Base-by-base conservation (phyloP, 2,329 filamentous ascomycete genomes). In the Aspergillus candidus region DNA sequence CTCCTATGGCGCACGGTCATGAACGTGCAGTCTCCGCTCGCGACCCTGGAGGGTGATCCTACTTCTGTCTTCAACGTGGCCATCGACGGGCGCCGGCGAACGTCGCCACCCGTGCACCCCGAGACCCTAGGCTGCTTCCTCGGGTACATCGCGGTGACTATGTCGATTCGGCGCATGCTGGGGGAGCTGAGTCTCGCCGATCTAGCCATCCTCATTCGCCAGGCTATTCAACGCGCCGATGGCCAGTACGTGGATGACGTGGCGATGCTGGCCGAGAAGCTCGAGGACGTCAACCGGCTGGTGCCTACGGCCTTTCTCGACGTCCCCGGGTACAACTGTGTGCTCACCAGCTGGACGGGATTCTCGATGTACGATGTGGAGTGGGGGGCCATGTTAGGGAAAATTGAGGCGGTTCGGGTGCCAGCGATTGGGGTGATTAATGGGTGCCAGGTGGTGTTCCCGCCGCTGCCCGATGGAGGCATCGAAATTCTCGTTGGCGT, bases 71-170 rank as follows among this genome's bases (percentile, higher is more conserved):
- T 68, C 46, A 63, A 66, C 33, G 62, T 70, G 34, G 63, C 68
- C 2, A 57, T 70, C 30, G 62, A 71, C 44, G 63, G 61, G 4
- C 61, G 67, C 4, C 48, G 50, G n/a, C 63, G 63, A 6, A 63
- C 67, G 4, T 53, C 60, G 35, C 63, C 61, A 13, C 58, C 53
- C 0, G 52, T 70, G 3, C 62, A 69, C 40, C 59, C 62, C 2
- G 53, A 57, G 2, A 67, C 65, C 0, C 53, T 70, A 17, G 68
- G 68, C 6, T 68, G 67, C 42, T 69, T 68, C 43, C 55, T 71
- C 10, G 66, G 65, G 34, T 70, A 64, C 46, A 56, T 66, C 2
- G 56, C 57, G 6, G 56, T 61, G 6, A 45, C 42, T 2, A 35
- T 17, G 10, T 41, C 55, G 0, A 50, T 57, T 12, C 52, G 55